Percentiles rank a stretch among this genome's conserved stretches.
These are phyloP conservation scores for Fusarium oxysporum DNA, from an alignment of 2,329 filamentous ascomycete species.

Conservation along the genomic window DNA sequence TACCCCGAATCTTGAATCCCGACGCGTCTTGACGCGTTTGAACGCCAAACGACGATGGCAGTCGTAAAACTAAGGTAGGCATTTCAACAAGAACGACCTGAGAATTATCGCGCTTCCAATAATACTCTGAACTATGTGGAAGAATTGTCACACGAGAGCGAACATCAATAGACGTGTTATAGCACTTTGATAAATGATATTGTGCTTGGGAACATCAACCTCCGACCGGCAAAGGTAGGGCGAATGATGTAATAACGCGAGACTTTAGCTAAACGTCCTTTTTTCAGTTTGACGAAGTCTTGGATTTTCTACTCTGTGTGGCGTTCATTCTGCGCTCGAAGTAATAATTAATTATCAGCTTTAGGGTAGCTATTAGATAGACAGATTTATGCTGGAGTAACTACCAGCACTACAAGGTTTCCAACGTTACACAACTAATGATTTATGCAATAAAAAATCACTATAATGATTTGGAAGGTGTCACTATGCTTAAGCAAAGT, in stretches of 20 bases:
- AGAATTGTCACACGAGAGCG: background rate
- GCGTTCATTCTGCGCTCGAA: background rate
- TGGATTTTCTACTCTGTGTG: too few species aligned
- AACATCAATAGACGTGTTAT: rapidly evolving
- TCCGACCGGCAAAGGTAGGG: too few species aligned
- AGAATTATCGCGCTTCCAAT: background rate
- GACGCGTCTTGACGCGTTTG: background rate
- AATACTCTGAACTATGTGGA: rapidly evolving
- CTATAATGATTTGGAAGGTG: rapidly evolving
- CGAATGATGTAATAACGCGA: too few species aligned
- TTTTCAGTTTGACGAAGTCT: background rate
- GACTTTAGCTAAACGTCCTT: too few species aligned
- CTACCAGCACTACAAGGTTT: rapidly evolving
- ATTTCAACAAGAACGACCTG: background rate
- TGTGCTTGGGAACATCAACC: rapidly evolving
- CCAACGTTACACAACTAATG: background rate
- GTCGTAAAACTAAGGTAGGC: too few species aligned
- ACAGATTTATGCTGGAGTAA: too few species aligned
- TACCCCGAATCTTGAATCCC: background rate
- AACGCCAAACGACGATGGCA: rapidly evolving
- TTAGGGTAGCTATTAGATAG: background rate
- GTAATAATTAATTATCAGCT: background rate
- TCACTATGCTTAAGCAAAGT: rapidly evolving
- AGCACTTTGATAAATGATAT: too few species aligned
- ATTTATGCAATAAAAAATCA: background rate